These are phyloP conservation scores for Lecanosticta acicola DNA, from an alignment of 2,329 filamentous ascomycete genomes.

Conservation along the genomic window DNA sequence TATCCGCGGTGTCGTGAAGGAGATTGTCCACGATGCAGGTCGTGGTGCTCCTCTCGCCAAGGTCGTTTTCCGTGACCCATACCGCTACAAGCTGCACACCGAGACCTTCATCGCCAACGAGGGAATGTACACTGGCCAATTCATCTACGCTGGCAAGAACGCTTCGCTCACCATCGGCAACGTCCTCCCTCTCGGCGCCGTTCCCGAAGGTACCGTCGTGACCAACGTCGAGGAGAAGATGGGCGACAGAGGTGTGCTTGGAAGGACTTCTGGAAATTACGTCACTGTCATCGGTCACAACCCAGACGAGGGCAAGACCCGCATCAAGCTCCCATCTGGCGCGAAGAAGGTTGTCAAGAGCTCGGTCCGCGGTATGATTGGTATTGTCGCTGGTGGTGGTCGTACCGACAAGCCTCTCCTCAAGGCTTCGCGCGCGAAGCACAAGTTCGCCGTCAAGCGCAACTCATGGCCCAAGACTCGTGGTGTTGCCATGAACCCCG, in stretches of 20 bases:
- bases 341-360: conserved; percentile 98
- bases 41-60: conserved; percentile 96
- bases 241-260: conserved; percentile 92
- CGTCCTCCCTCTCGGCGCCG: conserved; percentile 85
- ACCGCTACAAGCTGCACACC: conserved; percentile 94
- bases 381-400: conserved; percentile 98
- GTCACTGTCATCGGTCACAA: conserved; percentile 97
- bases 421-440: conserved; percentile 99
- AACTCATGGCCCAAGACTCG: conserved; percentile 99
- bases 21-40: conserved; percentile 98
- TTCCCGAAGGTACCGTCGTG: conserved; percentile 98
- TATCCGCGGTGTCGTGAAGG: conserved; percentile 93
- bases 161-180: conserved; percentile 95
- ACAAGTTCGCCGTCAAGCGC: conserved; percentile 99
- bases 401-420: conserved; percentile 99
- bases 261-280: conserved; percentile 98
- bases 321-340: conserved; percentile 97
- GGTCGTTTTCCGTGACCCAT: conserved; percentile 95
- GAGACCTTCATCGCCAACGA: conserved; percentile 99
- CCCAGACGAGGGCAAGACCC: conserved; percentile 98
- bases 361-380: conserved; percentile 93
- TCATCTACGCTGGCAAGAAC: conserved; percentile 99
- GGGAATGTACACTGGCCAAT: conserved; percentile 99
- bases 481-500: conserved; percentile 99
- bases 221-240: conserved; percentile 99